Evolutionary conservation across 495 filamentous ascomycete genomes (phyloP), one percentile per base, ranked within the genome.

Genomic region (Penicillium antarcticum): DNA sequence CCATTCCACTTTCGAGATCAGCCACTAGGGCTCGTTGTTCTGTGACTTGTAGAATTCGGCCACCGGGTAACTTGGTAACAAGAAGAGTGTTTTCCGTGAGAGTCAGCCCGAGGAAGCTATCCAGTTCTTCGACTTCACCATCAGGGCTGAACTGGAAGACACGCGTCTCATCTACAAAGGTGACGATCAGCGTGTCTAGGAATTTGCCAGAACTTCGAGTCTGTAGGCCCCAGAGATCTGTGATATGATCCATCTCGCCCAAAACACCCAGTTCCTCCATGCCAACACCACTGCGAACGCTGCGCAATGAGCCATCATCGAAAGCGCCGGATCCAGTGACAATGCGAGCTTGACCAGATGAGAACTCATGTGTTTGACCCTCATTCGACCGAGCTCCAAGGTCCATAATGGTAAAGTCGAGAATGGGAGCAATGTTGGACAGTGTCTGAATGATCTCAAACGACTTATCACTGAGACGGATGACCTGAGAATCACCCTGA

Each of bases 401-500:
- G 62, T 97, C 92, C 88, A 97, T 95, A 10, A 97, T 82, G 5
- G 86, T 87, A 45, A 97, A 96, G 61, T 99, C 94, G 12, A 96
- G 67, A 37, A 97, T 88, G 1, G 94, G 94, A 0, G 88, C 91
- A 63, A 96, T 87, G 58, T 95, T 97, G 9, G 82, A 70, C 45
- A 97, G 69, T 0, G 82, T 87, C 68, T 97, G 90, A 9, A 95
- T 69, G 2, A 91, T 65, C 33, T 87, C 74, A 26, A 92, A 61
- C 0, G 72, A 70, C 19, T 73, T 70, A 36, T 74, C 67, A 42
- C 73, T 70, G 33, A 95, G 77, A 13, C 77, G 77, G 45, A 95
- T 76, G 2, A 97, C 75, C 62, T 97, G 92, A 0, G 89, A 95
- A 64, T 99, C 89, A 10, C 92, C 92, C 56, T 90, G 86, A 65